Percentiles rank a stretch among this genome's conserved stretches.
phyloP scores from a whole-genome alignment of 2,329 filamentous ascomycete genomes.

The Colletotrichum noveboracense region DNA sequence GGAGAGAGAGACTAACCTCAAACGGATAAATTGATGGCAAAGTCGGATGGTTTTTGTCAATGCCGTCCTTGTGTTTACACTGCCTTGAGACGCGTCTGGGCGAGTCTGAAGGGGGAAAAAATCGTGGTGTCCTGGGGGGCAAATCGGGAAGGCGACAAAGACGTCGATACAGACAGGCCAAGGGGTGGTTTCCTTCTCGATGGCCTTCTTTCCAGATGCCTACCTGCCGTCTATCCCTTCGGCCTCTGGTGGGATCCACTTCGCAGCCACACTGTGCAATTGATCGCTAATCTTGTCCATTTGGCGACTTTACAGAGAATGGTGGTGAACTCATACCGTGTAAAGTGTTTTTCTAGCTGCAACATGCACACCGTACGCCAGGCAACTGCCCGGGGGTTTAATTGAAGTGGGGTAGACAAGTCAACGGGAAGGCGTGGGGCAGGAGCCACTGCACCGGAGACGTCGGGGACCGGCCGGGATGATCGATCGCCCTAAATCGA shows the following conservation, averaged over 20 bases:
- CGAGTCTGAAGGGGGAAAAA: background rate
- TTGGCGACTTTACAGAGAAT: background rate
- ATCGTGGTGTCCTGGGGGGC: background rate
- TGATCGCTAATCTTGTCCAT: background rate
- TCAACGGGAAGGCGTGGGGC: constrained; percentile 13
- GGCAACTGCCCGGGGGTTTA: constrained; percentile 16
- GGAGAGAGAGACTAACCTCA: background rate
- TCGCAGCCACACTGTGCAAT: background rate
- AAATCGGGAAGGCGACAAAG: background rate
- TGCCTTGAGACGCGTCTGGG: background rate
- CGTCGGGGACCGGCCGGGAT: background rate
- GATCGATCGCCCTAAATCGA: constrained; percentile 14
- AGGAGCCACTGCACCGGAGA: constrained; percentile 11
- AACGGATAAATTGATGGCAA: background rate
- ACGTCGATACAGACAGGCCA: background rate
- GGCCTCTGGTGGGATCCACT: background rate
- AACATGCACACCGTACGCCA: background rate
- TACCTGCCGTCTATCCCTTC: background rate
- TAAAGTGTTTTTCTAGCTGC: background rate
- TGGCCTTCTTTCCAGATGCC: background rate
- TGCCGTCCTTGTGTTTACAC: background rate
- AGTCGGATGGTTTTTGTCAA: background rate
- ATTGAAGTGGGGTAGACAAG: constrained; percentile 5
- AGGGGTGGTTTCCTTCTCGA: background rate
- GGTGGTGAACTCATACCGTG: constrained; percentile 3